Conservation (phyloP, 2,329 filamentous ascomycete species). For the Ceratocystis eucalypticola region DNA sequence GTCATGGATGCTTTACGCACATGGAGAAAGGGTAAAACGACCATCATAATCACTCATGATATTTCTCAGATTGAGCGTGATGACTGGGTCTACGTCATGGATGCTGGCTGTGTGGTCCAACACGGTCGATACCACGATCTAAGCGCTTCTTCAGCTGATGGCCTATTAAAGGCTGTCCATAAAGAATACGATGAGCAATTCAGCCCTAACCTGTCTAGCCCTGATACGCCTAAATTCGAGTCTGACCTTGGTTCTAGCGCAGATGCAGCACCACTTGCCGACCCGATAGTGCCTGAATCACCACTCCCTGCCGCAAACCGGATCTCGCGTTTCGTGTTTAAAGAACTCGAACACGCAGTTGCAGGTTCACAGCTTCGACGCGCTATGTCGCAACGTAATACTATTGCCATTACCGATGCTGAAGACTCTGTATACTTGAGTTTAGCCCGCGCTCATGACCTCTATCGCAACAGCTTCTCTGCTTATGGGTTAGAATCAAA, state of each 20-base stretch:
- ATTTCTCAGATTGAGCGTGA: conserved; percentile 56
- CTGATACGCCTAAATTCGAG: not conserved
- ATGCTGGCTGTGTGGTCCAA: conserved; percentile 53
- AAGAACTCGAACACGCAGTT: conserved; percentile 3
- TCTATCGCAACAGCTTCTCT: not conserved
- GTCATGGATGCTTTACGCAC: conserved; percentile 62
- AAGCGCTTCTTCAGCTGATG: not conserved
- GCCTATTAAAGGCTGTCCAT: not conserved
- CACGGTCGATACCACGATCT: not conserved
- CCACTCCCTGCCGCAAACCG: not conserved
- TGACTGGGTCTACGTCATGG: conserved; percentile 72
- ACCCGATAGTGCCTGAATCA: not conserved
- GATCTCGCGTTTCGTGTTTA: conserved; percentile 1
- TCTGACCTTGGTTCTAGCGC: not conserved
- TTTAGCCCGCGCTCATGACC: not conserved
- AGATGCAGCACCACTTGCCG: not conserved
- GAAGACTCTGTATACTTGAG: not conserved
- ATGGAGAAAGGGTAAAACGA: conserved; percentile 73
- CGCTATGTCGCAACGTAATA: not conserved
- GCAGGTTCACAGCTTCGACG: not conserved
- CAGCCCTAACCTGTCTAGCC: not conserved
- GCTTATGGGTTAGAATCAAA: not conserved
- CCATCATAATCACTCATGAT: conserved; percentile 88
- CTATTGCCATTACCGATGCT: not conserved
- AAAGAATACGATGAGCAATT: not conserved